A percentile compares a stretch with the other conserved stretches of the same genome.
Evolutionary conservation across 2,329 filamentous ascomycete genomes (phyloP).

Genomic region (Leptoxyphium fumago): DNA sequence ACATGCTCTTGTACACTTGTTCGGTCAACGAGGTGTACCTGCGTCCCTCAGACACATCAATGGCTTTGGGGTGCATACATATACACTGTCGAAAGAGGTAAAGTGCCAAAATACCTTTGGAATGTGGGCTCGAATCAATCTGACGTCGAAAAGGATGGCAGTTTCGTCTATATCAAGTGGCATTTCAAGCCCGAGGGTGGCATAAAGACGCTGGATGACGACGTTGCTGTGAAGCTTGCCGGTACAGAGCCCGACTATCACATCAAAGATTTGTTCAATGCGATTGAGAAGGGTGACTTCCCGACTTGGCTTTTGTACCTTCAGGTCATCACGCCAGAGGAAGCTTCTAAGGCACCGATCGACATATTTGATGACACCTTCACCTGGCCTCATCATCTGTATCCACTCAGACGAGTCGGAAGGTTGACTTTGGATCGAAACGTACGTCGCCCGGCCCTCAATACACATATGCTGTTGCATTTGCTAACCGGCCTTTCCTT

Average conservation of each 20-base stretch:
- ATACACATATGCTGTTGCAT: too few relatives aligned
- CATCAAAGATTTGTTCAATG: conserved; percentile 26
- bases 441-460: conserved; percentile 8
- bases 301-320: conserved; percentile 39
- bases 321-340: conserved; percentile 39
- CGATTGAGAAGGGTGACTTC: conserved; percentile 31
- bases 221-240: conserved; percentile 22
- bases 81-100: conserved; percentile 6
- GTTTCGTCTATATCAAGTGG: conserved; percentile 35
- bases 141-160: conserved; percentile 23
- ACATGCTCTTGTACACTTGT: conserved; percentile 38
- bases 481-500: too few relatives aligned
- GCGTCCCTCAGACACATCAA: conserved; percentile 32
- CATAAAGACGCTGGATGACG: conserved; percentile 28
- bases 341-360: conserved; percentile 33
- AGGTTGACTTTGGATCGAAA: conserved; percentile 38
- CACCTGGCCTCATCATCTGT: conserved; percentile 37
- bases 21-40: conserved; percentile 34
- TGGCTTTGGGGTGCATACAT: conserved; percentile 35
- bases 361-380: conserved; percentile 45
- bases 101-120: not conserved
- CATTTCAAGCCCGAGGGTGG: conserved; percentile 36
- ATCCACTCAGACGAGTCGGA: conserved; percentile 35
- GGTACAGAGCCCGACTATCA: conserved; percentile 24
- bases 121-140: not conserved